Evolutionary conservation across 208 protist species (phyloP), one percentile per base, ranked within the genome.

Genomic region (Wallacemonas sp.): DNA sequence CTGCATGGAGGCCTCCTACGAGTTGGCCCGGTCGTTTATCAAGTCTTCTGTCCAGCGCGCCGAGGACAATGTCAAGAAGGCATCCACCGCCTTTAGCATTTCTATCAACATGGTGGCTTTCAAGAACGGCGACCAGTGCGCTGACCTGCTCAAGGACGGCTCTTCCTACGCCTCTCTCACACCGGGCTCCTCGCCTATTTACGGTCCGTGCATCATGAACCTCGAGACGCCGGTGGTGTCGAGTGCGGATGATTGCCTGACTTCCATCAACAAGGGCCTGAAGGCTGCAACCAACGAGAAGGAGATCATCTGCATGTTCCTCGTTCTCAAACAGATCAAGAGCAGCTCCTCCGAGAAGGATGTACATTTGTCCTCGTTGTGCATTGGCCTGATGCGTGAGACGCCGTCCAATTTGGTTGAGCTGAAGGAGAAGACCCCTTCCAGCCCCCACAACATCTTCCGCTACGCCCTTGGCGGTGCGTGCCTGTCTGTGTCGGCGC

Each of bases 291-390:
- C 78, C 24, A 73, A 84, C 21, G 44, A 62, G 42, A 82, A 83
- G 63, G 80, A 90, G 62, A 75, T 90, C 28, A 71, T 88, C 45
- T 36, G 65, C 12, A 78, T 67, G 41, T 93, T 93, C 67, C 70
- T 90, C 34, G 78, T 93, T 27, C 74, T 93, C 38, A 93, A 93
- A 62, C 79, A 80, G 49, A 72, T 78, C 59, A 87, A 84, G 65
- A 84, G 82, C 67, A 75, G 62, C 34, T 69, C 75, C 15, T 49
- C 62, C 8, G 80, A 80, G 26, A 70, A 55, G 59, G 82, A 88
- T 45, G 83, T 93, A n/a, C 79, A 85, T 68, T 67, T 93, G 2
- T 89, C 82, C 9, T 93, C 86, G 8, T 66, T 93, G 22, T 90
- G 80, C 72, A 54, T 93, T 26, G 80, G 70, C 11, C 59, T 86